A percentile compares a stretch with the other conserved stretches of the same genome.
Evolutionary conservation across 306 rosid genomes (phyloP).

Genomic region (Trichosanthes cucumerina): DNA sequence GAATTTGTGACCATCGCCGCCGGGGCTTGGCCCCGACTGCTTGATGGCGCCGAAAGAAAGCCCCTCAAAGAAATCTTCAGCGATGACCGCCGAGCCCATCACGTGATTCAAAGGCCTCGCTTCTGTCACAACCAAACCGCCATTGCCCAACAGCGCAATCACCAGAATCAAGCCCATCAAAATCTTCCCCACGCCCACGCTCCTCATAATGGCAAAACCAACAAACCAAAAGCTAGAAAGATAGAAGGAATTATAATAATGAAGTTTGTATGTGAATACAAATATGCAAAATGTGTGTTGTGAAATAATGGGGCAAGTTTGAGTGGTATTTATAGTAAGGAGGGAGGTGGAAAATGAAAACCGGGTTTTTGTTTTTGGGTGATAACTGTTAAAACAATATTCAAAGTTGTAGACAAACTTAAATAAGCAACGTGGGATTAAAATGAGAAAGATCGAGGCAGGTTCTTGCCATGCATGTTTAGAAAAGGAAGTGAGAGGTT

Average conservation of each 20-base stretch:
- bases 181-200: background rate
- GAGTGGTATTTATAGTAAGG: background rate
- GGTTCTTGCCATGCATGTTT: background rate
- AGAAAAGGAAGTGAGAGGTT: background rate
- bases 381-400: background rate
- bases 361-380: background rate
- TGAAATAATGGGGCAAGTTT: background rate
- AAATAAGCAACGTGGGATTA: background rate
- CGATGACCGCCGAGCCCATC: conserved; percentile 9
- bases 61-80: conserved; percentile 35
- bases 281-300: background rate
- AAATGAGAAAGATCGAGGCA: conserved; percentile 6
- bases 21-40: conserved; percentile 33
- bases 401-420: background rate
- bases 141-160: background rate
- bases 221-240: background rate
- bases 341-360: background rate
- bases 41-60: conserved; percentile 36
- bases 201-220: background rate
- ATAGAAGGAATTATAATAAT: background rate
- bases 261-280: too few relatives aligned
- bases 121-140: background rate
- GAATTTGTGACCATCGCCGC: conserved; percentile 17
- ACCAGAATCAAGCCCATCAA: background rate
- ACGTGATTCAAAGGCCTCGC: conserved; percentile 43